phyloP scores from a whole-genome alignment of 2,329 filamentous ascomycete species.

The Zasmidium citrigriseum region DNA sequence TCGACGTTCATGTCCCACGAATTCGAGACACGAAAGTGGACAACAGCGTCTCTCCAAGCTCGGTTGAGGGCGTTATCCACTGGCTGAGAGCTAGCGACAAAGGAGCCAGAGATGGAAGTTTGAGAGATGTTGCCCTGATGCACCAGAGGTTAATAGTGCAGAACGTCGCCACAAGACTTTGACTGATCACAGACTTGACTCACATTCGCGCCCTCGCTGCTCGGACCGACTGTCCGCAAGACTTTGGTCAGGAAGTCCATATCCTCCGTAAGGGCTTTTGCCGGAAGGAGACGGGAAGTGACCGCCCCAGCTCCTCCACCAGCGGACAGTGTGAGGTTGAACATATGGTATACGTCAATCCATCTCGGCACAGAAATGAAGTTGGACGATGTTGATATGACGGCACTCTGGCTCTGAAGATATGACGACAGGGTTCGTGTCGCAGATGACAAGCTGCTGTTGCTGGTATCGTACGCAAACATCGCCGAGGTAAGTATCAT shows the following conservation, averaged over 20 bases:
- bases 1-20: neutral
- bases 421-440: too few species aligned
- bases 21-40: constrained; percentile 6
- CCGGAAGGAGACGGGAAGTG: constrained; percentile 3
- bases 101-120: constrained; percentile 2
- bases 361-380: neutral
- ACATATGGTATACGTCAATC: constrained; percentile 10
- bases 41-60: constrained; percentile 8
- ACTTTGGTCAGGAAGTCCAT: neutral
- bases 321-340: constrained; percentile 6
- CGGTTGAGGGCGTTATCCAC: constrained; percentile 5
- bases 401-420: neutral
- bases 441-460: neutral
- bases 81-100: neutral
- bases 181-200: too few species aligned
- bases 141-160: neutral
- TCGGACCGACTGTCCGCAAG: neutral
- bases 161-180: too few species aligned
- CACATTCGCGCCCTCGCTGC: neutral
- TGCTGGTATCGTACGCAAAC: constrained; percentile 3
- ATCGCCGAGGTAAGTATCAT: constrained; percentile 1
- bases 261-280: neutral
- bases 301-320: constrained; percentile 1
- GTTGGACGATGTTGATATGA: neutral
- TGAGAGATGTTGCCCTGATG: neutral